Conservation (phyloP, 306 rosid species). For the Abrus pulchellus region DNA sequence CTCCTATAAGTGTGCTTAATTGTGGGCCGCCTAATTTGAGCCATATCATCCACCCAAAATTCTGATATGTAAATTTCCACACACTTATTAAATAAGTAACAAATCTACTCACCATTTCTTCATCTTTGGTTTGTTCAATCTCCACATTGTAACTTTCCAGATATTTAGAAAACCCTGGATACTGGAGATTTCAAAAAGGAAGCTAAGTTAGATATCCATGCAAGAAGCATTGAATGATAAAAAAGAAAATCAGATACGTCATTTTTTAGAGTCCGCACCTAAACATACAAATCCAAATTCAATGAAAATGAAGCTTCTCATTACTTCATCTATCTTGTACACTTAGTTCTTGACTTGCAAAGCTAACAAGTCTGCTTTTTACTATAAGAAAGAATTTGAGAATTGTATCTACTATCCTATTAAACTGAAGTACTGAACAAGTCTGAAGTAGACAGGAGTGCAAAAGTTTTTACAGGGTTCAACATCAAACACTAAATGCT, state of each 20-base stretch:
- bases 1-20: no score
- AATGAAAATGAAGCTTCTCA: conserved; percentile 24
- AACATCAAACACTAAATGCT: conserved; percentile 20
- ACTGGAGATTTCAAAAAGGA: conserved; percentile 64
- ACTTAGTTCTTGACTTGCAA: conserved; percentile 15
- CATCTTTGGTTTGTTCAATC: conserved; percentile 50
- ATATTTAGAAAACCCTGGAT: conserved; percentile 71
- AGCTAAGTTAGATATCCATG: conserved; percentile 31
- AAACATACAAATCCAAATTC: conserved; percentile 28
- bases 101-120: conserved; percentile 68
- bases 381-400: neutral
- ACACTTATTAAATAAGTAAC: conserved; percentile 20
- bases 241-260: conserved; percentile 5
- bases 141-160: conserved; percentile 58
- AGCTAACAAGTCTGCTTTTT: neutral
- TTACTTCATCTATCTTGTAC: neutral
- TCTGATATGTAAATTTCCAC: conserved; percentile 9
- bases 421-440: conserved; percentile 1
- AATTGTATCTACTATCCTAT: neutral
- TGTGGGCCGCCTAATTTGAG: no score
- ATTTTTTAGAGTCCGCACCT: conserved; percentile 22
- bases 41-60: neutral
- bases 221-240: conserved; percentile 20
- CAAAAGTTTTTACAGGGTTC: neutral
- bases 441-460: neutral